A percentile compares a stretch with the other conserved stretches of the same genome.
Conservation (phyloP, 192 early-diverging fungal genomes). For the Entomortierella chlamydospora region DNA sequence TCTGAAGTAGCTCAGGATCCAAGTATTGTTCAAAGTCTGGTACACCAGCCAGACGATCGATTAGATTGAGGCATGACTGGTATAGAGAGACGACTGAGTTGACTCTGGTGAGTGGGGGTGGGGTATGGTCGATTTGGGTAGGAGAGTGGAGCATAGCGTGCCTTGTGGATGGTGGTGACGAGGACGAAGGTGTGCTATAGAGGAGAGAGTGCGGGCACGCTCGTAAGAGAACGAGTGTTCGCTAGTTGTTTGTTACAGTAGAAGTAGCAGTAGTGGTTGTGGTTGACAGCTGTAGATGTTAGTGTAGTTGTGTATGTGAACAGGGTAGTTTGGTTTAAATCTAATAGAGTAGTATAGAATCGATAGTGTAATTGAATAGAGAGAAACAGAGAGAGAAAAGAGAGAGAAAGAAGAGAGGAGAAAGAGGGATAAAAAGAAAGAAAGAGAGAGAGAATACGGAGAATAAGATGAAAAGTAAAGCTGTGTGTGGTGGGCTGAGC, state of each 20-base stretch:
- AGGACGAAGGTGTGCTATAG: not conserved
- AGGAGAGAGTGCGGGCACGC: slow-evolving; percentile 5
- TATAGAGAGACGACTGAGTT: slow-evolving; percentile 69
- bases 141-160: slow-evolving; percentile 22
- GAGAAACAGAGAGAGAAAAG: not conserved
- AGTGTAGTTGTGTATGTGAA: slow-evolving; percentile 4
- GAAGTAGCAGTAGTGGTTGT: slow-evolving; percentile 4
- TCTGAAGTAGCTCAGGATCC: slow-evolving; percentile 53
- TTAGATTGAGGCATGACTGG: slow-evolving; percentile 75
- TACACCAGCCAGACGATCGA: slow-evolving; percentile 77
- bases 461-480: slow-evolving; percentile 18
- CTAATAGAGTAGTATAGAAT: slow-evolving; percentile 15
- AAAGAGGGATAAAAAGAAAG: slow-evolving; percentile 6
- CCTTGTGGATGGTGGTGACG: not conserved
- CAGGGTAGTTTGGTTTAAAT: slow-evolving; percentile 8
- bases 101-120: slow-evolving; percentile 30
- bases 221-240: not conserved
- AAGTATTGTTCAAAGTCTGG: slow-evolving; percentile 78
- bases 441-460: not conserved
- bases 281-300: not conserved
- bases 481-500: slow-evolving; percentile 26
- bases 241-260: not conserved
- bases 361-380: slow-evolving; percentile 1
- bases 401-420: not conserved
- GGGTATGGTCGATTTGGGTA: too few relatives aligned